A percentile compares a stretch with the other conserved stretches of the same genome.
Evolutionary conservation across 495 filamentous ascomycete species (phyloP).

Genomic region (Tuber brumale): DNA sequence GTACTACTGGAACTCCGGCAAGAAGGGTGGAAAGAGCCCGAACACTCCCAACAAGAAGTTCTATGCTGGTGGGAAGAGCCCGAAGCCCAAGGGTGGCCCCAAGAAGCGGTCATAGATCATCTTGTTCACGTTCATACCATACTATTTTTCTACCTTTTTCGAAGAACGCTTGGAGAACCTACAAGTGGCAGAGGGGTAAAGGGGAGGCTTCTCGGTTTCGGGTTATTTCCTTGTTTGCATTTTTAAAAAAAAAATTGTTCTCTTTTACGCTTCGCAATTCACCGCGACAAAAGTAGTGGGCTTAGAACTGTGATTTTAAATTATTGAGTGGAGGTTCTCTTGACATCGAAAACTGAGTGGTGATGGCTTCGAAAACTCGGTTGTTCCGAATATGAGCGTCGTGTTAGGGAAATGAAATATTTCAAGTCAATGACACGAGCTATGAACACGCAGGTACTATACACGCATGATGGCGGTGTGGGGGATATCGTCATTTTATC

Average conservation of each 20-base stretch:
- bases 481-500: background rate
- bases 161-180: background rate
- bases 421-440: background rate
- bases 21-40: conserved; percentile 8
- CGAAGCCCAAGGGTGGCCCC: conserved; percentile 44
- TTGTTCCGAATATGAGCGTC: background rate
- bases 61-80: conserved; percentile 15
- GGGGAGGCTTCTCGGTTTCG: background rate
- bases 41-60: conserved; percentile 26
- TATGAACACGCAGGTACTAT: background rate
- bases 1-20: conserved; percentile 77
- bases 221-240: background rate
- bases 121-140: conserved; percentile 7
- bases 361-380: background rate
- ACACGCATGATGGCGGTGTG: background rate
- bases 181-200: background rate
- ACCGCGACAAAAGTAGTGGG: background rate
- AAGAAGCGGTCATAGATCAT: conserved; percentile 31
- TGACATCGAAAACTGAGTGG: background rate
- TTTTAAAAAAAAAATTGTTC: background rate
- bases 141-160: background rate
- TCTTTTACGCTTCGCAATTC: conserved; percentile 1
- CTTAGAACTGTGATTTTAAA: background rate
- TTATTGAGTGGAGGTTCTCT: background rate
- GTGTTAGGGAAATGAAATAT: background rate